Base-by-base conservation (phyloP, 2,329 filamentous ascomycete species). In the Claviceps sp. region DNA sequence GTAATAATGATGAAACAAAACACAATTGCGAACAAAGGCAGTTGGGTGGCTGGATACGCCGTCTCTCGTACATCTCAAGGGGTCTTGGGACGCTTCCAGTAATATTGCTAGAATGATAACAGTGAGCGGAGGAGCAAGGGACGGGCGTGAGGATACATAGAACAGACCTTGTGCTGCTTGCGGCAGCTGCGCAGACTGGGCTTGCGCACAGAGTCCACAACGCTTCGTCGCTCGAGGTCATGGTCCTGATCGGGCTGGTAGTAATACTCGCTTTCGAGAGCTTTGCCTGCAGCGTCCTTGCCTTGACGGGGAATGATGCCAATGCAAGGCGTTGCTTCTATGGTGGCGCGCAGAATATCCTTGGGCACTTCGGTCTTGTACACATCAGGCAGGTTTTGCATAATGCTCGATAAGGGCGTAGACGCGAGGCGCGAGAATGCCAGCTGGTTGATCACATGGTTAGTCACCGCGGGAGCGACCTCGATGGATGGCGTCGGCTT, bases 201-300 rank as follows among this genome's bases (percentile, higher is more conserved):
- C 70, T 95, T 95, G 52, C 89, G 79, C 65, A 96, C 73, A 50
- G 88, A 87, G 58, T 90, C 84, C 1, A 90, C 88, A 14, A 96
- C 89, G 22, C 89, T 86, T 51, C 87, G 81, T 54, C 91, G 80
- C 63, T 85, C 80, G 56, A 83, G 78, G 63, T 97, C 89, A 2
- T 77, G 73, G 64, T 98, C 93, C 62, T 82, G 77, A 66, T 97
- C 91, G 0, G 90, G 87, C 7, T 96, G 76, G 63, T 98, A 98
- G 70, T 97, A 97, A 67, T 94, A 97, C 67, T 98, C 90, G 73
- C 87, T 94, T 74, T 98, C 91, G 1, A 98, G 78, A 6, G 84
- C 73, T 71, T 96, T 93, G 59, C 93, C 93, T 0, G 93, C 91
- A 5, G 93, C 93, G 64, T 98, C 93, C 68, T 97, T 98, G 64